Evolutionary conservation across 169 alveolate species (phyloP), one percentile per base, ranked within the genome.

Genomic region (Plasmodium fragile): DNA sequence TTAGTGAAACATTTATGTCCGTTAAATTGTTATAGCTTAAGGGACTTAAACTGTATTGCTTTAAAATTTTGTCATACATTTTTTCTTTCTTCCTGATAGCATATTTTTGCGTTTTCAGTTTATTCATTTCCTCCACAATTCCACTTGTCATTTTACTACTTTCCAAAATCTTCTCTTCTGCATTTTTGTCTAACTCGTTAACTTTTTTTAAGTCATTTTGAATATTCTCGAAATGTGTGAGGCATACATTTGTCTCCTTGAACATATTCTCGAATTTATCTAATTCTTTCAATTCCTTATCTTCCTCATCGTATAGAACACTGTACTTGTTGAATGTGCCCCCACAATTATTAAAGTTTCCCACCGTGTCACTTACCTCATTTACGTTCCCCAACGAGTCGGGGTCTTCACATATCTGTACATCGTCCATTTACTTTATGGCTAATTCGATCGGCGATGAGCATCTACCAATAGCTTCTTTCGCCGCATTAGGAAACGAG

Each of bases 31-130:
- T 89, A 30, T 59, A 78, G 36, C 94, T 59, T 79, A 89, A 49
- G 5, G 94, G 82, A 45, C 94, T 89, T 72, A 89, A 89, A 59
- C 94, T 89, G 59, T 89, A 89, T 78, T 77, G 65, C 75, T 52
- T 80, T 72, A 89, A 59, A 43, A 89, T 89, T 55, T 59, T 78
- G 43, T 89, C 78, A 65, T 69, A 89, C 18, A 89, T 89, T 43
- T 43, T 89, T 89, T 89, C 94, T 39, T 89, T 89, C 81, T 78
- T 80, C 30, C 65, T 55, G 10, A 89, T 89, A 39, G 70, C 22
- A 89, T 36, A 65, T 89, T 89, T 78, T 89, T 59, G 59, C 71
- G 39, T 80, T 52, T 89, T 89, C 59, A 89, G 32, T 79, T 78
- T 80, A 2, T 39, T 59, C 32, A 89, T 89, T 69, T 89, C 83